Conservation (phyloP, 352 stramenopile species). For the Phytophthora aleatoria region DNA sequence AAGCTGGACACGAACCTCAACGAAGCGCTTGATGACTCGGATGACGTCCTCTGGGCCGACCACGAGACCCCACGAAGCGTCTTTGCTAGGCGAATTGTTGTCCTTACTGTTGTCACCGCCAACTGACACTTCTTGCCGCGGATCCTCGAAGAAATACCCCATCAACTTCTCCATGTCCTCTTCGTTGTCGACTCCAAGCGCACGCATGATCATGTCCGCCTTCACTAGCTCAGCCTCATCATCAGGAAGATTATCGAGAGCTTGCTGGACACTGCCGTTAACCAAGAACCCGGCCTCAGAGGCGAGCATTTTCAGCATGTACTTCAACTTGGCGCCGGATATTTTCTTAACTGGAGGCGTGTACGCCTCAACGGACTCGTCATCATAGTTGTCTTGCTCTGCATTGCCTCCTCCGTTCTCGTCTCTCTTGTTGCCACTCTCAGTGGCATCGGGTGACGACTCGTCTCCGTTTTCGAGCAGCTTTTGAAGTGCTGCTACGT, state of each 20-base stretch:
- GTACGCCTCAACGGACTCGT: slow-evolving; percentile 63
- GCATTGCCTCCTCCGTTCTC: slow-evolving; percentile 18
- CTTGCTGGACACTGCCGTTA: slow-evolving; percentile 77
- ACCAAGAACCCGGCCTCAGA: slow-evolving; percentile 90
- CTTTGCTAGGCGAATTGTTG: slow-evolving; percentile 3
- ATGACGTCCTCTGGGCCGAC: slow-evolving; percentile 89
- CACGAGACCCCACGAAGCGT: slow-evolving; percentile 59
- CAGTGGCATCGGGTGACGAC: slow-evolving; percentile 13
- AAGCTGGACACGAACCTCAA: slow-evolving; percentile 56
- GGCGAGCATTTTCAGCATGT: slow-evolving; percentile 88
- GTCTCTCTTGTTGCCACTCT: slow-evolving; percentile 35
- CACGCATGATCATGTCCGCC: slow-evolving; percentile 88
- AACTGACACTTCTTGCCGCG: slow-evolving; percentile 49
- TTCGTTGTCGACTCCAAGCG: slow-evolving; percentile 87
- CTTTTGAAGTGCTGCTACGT: slow-evolving; percentile 21
- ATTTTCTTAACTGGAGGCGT: slow-evolving; percentile 61
- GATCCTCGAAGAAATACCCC: slow-evolving; percentile 77
- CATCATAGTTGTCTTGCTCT: slow-evolving; percentile 36
- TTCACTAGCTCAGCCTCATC: slow-evolving; percentile 85
- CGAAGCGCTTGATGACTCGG: slow-evolving; percentile 84
- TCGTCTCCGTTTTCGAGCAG: slow-evolving; percentile 26
- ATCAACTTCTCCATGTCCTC: slow-evolving; percentile 88
- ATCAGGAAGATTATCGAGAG: slow-evolving; percentile 72
- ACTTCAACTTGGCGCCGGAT: slow-evolving; percentile 83
- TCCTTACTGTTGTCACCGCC: slow-evolving; percentile 28